Base-by-base conservation (phyloP, 1,284 basidiomycete species). In the Exsudoporus floridanus region DNA sequence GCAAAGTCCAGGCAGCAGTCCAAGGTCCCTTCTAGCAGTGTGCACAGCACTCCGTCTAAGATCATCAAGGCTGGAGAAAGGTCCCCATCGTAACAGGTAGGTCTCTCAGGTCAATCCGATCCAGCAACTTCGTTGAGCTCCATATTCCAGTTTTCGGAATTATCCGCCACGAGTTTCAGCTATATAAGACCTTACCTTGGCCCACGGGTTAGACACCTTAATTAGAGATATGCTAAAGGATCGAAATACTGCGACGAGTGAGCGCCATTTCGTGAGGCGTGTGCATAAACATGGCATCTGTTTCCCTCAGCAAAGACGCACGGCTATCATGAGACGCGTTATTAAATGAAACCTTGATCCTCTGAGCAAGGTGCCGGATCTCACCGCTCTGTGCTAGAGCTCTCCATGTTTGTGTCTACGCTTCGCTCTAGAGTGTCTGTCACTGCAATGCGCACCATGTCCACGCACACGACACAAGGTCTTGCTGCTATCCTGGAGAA, bases 1-100 rank as follows among this genome's bases (percentile, higher is more conserved):
- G 76, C 91, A 52, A 76, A 74, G 56, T 87, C 83, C 79, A 90
- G 85, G 59, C 66, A 70, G 33, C 67, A 73, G 47, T 54, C 68
- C 7, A 73, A 59, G 58, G 59, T 49, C 19, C 45, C 43, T 6
- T 54, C 55, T 27, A 33, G 33, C 23, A 46, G 51, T 38, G 35
- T 39, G 33, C 38, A 12, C 13, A 33, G 6, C 19, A 14, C 39
- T 13, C 23, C 27, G 12, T 53, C 62, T 30, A 30, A 27, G 25
- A 28, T 35, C 31, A 37, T 52, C 35, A 38, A 42, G 18, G 27
- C 49, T 9, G 44, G 40, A n/a, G 42, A 44, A 25, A 39, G 40
- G 25, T 28, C 54, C 6, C 34, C 46, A 18, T 41, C 45, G 41
- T 59, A 49, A 19, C 38, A 27, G 10, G 51, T 60, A 50, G 18